phyloP scores from a whole-genome alignment of 192 early-diverging fungal genomes.

The Spizellomyces punctatus region DNA sequence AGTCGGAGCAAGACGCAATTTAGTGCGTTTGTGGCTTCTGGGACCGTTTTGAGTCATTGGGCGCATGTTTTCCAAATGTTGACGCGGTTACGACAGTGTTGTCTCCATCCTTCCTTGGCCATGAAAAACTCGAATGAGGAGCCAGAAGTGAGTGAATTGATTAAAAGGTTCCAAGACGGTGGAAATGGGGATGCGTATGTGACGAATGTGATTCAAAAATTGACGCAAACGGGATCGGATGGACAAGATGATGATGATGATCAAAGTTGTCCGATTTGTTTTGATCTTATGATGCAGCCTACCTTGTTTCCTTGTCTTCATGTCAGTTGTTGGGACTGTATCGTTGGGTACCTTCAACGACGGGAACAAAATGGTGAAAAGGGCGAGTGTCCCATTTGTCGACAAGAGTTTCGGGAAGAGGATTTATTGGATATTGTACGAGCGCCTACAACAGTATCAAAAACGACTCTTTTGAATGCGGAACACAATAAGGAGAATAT shows the following conservation, averaged over 20 bases:
- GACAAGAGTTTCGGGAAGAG: conserved; percentile 17
- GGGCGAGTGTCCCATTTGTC: conserved; percentile 39
- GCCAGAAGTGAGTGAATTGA: conserved; percentile 10
- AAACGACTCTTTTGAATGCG: background rate
- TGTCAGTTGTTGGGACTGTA: conserved; percentile 32
- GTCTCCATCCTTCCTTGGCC: conserved; percentile 27
- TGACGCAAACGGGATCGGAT: background rate
- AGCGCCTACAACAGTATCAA: background rate
- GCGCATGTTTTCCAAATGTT: conserved; percentile 34
- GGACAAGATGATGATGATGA: background rate
- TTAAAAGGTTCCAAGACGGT: conserved; percentile 19
- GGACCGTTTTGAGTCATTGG: conserved; percentile 23
- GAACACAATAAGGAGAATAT: background rate
- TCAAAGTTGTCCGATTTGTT: conserved; percentile 39
- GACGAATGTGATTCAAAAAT: conserved; percentile 4
- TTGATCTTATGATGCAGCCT: conserved; percentile 27
- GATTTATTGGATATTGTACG: conserved; percentile 33
- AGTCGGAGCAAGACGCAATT: conserved; percentile 20
- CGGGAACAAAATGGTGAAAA: conserved; percentile 21
- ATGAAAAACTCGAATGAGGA: conserved; percentile 12
- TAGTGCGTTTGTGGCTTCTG: conserved; percentile 2
- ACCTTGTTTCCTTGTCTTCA: conserved; percentile 40
- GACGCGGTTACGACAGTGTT: conserved; percentile 22
- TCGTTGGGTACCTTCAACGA: conserved; percentile 27
- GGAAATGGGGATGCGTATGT: background rate